These are phyloP conservation scores for Euryodendron excelsum DNA, from an alignment of 148 eudicot species.

Conservation along the genomic window DNA sequence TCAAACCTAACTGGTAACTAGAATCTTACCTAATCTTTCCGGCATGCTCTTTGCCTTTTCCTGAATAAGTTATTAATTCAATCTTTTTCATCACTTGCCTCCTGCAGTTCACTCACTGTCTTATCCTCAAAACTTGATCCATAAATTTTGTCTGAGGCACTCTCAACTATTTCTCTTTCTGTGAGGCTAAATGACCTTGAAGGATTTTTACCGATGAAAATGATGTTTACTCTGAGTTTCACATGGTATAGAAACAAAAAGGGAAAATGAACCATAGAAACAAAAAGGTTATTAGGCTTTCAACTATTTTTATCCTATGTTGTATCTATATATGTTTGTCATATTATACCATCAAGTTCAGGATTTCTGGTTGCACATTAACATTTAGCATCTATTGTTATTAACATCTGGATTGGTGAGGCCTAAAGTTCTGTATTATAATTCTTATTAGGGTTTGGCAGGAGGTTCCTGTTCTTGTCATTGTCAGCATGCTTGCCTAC, in stretches of 20 bases:
- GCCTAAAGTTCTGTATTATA: conserved; percentile 8
- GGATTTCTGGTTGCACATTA: not conserved
- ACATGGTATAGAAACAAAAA: not conserved
- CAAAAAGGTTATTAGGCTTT: not conserved
- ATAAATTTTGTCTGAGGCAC: not conserved
- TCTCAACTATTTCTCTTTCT: not conserved
- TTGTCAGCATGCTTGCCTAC: conserved; percentile 79
- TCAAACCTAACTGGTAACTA: not conserved
- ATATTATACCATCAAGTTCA: not conserved
- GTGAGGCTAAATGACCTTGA: no score
- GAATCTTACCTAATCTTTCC: not conserved
- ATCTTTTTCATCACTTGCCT: not conserved
- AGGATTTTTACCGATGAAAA: not conserved
- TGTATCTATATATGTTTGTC: not conserved
- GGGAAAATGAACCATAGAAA: not conserved
- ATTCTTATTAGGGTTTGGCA: conserved; percentile 73
- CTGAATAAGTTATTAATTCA: not conserved
- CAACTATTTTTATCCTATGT: not conserved
- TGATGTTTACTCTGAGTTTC: not conserved
- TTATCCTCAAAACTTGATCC: not conserved
- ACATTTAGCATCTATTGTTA: not conserved
- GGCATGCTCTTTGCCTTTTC: not conserved
- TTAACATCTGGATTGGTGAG: not conserved
- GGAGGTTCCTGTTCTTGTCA: conserved; percentile 85
- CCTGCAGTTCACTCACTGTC: not conserved